Evolutionary conservation across 176 grass and related monocot genomes (phyloP).

Genomic region (Carex pumila): DNA sequence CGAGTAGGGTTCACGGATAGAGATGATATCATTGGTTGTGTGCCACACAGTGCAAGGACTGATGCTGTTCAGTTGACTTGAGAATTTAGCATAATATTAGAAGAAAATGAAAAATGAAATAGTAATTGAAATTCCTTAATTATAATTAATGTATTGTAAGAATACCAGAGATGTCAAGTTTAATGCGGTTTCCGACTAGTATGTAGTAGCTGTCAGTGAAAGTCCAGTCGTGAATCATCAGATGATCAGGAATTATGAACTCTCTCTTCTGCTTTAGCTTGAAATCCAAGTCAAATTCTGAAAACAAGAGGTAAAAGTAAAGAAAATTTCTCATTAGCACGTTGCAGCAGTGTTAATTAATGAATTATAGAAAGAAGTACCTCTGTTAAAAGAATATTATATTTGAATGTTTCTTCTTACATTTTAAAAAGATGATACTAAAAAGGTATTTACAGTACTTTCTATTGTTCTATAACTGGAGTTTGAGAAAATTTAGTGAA

Average conservation of each 20-base stretch:
- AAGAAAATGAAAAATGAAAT: background rate
- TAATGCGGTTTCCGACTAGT: slow-evolving; percentile 80
- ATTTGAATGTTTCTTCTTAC: background rate
- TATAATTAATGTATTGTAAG: background rate
- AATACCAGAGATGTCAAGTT: slow-evolving; percentile 69
- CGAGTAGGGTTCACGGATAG: slow-evolving; percentile 60
- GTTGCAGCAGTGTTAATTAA: background rate
- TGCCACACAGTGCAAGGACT: slow-evolving; percentile 58
- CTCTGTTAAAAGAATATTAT: background rate
- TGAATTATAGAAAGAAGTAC: background rate
- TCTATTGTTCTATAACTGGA: background rate
- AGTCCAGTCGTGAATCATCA: slow-evolving; percentile 97
- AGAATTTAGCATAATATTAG: background rate
- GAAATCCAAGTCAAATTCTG: slow-evolving; percentile 71
- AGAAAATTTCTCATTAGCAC: background rate
- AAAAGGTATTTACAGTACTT: background rate
- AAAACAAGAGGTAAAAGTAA: background rate
- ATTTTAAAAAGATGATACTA: background rate
- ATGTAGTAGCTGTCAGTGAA: slow-evolving; percentile 84
- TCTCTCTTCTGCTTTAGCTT: slow-evolving; percentile 54
- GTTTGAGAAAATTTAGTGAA: background rate
- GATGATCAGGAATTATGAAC: slow-evolving; percentile 70
- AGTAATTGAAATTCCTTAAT: background rate
- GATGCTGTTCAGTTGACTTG: slow-evolving; percentile 37
- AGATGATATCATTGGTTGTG: slow-evolving; percentile 75